Conservation (phyloP, 2,329 filamentous ascomycete species). For the Fusarium sp. region DNA sequence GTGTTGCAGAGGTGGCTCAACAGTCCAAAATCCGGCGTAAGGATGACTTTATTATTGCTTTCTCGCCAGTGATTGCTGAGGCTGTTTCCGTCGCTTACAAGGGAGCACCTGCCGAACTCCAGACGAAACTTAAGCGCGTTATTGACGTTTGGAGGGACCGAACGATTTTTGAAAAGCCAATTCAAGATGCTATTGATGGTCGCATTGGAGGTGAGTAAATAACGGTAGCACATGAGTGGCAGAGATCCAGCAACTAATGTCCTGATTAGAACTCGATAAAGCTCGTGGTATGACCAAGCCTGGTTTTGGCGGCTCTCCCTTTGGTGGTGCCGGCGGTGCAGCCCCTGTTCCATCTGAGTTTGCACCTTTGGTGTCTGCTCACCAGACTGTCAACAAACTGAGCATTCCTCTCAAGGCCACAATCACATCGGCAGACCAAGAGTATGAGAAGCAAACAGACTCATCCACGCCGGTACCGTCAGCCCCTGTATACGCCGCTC, state of each 20-base stretch:
- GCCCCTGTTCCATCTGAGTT: conserved; percentile 82
- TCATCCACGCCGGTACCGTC: conserved; percentile 78
- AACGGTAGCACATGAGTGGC: not conserved
- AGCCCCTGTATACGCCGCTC: conserved; percentile 91
- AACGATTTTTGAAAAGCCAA: conserved; percentile 83
- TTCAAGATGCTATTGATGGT: conserved; percentile 85
- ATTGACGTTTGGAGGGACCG: conserved; percentile 95
- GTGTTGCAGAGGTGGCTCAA: conserved; percentile 85
- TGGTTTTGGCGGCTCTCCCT: conserved; percentile 69
- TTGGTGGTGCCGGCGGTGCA: conserved; percentile 72
- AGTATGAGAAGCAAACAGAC: conserved; percentile 88
- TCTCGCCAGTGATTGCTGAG: conserved; percentile 92
- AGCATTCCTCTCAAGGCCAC: conserved; percentile 77
- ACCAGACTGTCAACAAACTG: conserved; percentile 82
- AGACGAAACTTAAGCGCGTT: conserved; percentile 88
- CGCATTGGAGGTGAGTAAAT: conserved; percentile 77
- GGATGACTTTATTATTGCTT: conserved; percentile 92
- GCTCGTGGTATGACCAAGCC: conserved; percentile 67
- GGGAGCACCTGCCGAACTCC: conserved; percentile 86
- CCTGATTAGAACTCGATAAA: conserved; percentile 73
- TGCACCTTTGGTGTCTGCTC: conserved; percentile 79
- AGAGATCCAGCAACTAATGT: conserved; percentile 30
- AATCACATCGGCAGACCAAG: conserved; percentile 79
- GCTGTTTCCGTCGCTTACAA: conserved; percentile 93
- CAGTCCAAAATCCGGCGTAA: conserved; percentile 95